Conservation (phyloP, 2,329 filamentous ascomycete species). For the Capronia epimyces region DNA sequence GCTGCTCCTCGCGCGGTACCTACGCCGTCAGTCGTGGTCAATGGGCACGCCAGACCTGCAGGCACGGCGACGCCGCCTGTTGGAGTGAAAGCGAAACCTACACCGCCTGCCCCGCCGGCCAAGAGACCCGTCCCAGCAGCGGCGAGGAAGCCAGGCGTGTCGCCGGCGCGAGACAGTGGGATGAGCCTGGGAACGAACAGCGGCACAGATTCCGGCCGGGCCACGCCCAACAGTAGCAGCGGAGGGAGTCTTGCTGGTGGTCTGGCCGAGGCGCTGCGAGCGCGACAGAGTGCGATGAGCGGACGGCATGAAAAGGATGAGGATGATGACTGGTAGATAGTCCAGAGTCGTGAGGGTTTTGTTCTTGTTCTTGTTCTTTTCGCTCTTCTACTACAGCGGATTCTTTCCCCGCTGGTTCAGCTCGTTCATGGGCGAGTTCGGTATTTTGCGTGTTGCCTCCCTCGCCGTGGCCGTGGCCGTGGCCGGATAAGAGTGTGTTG, state of each 20-base stretch:
- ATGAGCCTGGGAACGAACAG: slow-evolving; percentile 46
- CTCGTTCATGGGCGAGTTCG: no score
- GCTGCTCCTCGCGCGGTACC: slow-evolving; percentile 50
- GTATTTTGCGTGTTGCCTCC: no score
- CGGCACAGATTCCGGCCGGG: slow-evolving; percentile 61
- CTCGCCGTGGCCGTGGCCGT: no score
- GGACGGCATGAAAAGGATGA: slow-evolving; percentile 54
- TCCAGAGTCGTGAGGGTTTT: neutral
- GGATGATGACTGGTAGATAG: slow-evolving; percentile 62
- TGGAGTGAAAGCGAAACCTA: slow-evolving; percentile 45
- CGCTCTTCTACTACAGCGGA: no score
- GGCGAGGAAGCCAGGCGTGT: slow-evolving; percentile 61
- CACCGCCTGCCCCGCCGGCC: slow-evolving; percentile 69
- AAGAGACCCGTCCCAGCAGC: slow-evolving; percentile 65
- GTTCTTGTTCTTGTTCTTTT: no score
- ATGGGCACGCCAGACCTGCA: slow-evolving; percentile 11
- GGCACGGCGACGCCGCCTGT: slow-evolving; percentile 5
- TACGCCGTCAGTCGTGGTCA: slow-evolving; percentile 50
- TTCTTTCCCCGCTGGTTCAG: no score
- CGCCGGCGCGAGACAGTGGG: slow-evolving; percentile 60
- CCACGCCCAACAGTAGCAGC: slow-evolving; percentile 57
- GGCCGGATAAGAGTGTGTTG: no score
- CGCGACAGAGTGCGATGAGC: slow-evolving; percentile 71
- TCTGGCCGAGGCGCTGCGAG: slow-evolving; percentile 70
- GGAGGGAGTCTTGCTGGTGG: slow-evolving; percentile 63